phyloP scores from a whole-genome alignment of 106 monocot genomes.

The Platanthera guangdongensis region DNA sequence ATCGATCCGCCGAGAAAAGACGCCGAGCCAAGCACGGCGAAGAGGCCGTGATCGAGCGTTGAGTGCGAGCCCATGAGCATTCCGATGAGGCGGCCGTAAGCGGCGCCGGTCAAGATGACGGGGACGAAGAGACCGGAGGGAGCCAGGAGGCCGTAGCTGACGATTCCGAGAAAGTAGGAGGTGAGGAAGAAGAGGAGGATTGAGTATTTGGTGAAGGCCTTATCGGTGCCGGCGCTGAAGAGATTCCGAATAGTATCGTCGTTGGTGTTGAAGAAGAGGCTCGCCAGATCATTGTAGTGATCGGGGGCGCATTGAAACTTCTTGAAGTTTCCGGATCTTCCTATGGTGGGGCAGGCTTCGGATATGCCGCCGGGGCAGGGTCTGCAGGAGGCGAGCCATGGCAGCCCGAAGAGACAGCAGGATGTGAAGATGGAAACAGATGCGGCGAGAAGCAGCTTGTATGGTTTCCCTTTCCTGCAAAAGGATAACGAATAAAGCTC shows the following conservation, averaged over 20 bases:
- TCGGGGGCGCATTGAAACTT: slow-evolving; percentile 41
- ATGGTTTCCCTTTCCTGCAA: slow-evolving; percentile 30
- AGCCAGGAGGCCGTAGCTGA: slow-evolving; percentile 43
- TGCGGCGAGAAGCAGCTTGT: slow-evolving; percentile 44
- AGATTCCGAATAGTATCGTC: slow-evolving; percentile 53
- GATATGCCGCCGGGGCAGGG: slow-evolving; percentile 31
- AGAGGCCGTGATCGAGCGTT: slow-evolving; percentile 40
- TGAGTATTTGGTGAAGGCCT: slow-evolving; percentile 25
- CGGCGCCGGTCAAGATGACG: slow-evolving; percentile 43
- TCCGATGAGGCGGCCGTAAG: slow-evolving; percentile 41
- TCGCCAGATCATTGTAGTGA: slow-evolving; percentile 52
- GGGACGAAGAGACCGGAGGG: slow-evolving; percentile 55
- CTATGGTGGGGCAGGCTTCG: slow-evolving; percentile 52
- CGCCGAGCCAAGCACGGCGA: slow-evolving; percentile 36
- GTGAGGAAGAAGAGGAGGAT: slow-evolving; percentile 34
- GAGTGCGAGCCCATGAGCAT: slow-evolving; percentile 34
- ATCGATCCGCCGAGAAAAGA: slow-evolving; percentile 26
- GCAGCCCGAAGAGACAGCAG: slow-evolving; percentile 40
- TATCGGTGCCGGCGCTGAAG: slow-evolving; percentile 40
- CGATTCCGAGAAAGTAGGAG: slow-evolving; percentile 38
- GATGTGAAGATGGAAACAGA: slow-evolving; percentile 36
- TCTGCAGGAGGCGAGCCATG: slow-evolving; percentile 45
- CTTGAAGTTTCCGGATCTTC: slow-evolving; percentile 50
- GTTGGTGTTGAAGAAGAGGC: slow-evolving; percentile 51
- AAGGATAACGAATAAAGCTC: no score